phyloP scores from a whole-genome alignment of 495 filamentous ascomycete species.

The Lindgomyces ingoldianus region DNA sequence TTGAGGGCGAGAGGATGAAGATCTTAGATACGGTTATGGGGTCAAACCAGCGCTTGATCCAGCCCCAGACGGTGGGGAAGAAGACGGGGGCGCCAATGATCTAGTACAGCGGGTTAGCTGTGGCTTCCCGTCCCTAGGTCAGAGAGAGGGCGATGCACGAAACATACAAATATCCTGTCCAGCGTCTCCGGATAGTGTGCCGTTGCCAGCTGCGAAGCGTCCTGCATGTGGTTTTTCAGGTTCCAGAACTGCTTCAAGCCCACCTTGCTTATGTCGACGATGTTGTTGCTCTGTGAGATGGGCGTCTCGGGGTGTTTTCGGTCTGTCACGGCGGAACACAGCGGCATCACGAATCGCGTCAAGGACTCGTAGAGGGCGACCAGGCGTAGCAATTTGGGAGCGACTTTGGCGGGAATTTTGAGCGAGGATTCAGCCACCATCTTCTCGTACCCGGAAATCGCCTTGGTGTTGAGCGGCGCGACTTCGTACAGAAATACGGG shows the following conservation, averaged over 20 bases:
- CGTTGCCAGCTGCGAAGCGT: conserved; percentile 80
- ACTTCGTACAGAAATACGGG: conserved; percentile 89
- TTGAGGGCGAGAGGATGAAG: conserved; percentile 71
- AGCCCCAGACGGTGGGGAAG: conserved; percentile 92
- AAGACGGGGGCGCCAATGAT: conserved; percentile 87
- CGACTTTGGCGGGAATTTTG: conserved; percentile 56
- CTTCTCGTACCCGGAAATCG: conserved; percentile 72
- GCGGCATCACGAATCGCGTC: conserved; percentile 79
- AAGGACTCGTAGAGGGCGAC: conserved; percentile 90
- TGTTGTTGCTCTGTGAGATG: conserved; percentile 83
- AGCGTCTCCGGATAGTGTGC: conserved; percentile 91
- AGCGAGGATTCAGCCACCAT: conserved; percentile 55
- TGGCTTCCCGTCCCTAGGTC: background rate
- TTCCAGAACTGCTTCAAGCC: conserved; percentile 93
- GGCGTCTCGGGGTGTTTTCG: conserved; percentile 72
- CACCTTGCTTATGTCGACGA: conserved; percentile 82
- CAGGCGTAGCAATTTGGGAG: conserved; percentile 69
- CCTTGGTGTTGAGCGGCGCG: conserved; percentile 75
- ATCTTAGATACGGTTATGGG: conserved; percentile 91
- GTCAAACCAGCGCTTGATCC: conserved; percentile 96
- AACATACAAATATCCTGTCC: conserved; percentile 76
- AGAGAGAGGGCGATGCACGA: too few relatives aligned
- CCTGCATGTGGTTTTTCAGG: conserved; percentile 87
- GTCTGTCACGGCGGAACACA: conserved; percentile 65
- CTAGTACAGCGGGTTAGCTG: conserved; percentile 41